These are phyloP conservation scores for Grosmannia penicillata DNA, from an alignment of 2,329 filamentous ascomycete species.

Conservation along the genomic window DNA sequence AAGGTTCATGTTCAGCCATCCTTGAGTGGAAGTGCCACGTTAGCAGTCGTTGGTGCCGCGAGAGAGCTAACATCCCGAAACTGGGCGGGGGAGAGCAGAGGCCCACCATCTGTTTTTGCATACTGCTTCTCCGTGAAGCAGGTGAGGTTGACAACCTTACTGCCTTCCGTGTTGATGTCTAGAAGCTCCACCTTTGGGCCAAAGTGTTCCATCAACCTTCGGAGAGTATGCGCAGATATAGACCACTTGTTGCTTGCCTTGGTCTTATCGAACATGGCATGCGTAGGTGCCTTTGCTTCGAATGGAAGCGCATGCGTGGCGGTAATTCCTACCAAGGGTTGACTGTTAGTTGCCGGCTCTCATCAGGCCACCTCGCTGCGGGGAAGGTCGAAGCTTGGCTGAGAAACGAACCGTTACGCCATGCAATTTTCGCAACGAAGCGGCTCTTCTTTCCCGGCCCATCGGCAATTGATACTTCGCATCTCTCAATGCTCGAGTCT, in stretches of 20 bases:
- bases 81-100: too few species aligned
- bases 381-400: too few species aligned
- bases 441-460: slow-evolving; percentile 56
- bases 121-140: slow-evolving; percentile 66
- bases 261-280: slow-evolving; percentile 57
- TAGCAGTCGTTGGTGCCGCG: background rate
- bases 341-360: background rate
- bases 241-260: slow-evolving; percentile 56
- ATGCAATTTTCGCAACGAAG: slow-evolving; percentile 58
- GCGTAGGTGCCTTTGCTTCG: slow-evolving; percentile 57
- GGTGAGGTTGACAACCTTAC: slow-evolving; percentile 60
- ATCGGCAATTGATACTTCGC: slow-evolving; percentile 61
- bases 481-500: slow-evolving; percentile 57
- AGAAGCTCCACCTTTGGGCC: slow-evolving; percentile 68
- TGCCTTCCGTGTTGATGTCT: slow-evolving; percentile 60
- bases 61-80: too few species aligned
- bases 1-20: slow-evolving; percentile 64
- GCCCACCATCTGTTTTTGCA: slow-evolving; percentile 46
- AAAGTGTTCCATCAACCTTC: slow-evolving; percentile 68
- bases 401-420: slow-evolving; percentile 44
- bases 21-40: slow-evolving; percentile 15
- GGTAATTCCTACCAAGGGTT: slow-evolving; percentile 42
- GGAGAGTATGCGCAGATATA: slow-evolving; percentile 54
- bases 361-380: too few species aligned
- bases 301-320: slow-evolving; percentile 67